Percentiles rank a stretch among this genome's conserved stretches.
Evolutionary conservation across 306 rosid species (phyloP).

Genomic region (Ceratonia siliqua): DNA sequence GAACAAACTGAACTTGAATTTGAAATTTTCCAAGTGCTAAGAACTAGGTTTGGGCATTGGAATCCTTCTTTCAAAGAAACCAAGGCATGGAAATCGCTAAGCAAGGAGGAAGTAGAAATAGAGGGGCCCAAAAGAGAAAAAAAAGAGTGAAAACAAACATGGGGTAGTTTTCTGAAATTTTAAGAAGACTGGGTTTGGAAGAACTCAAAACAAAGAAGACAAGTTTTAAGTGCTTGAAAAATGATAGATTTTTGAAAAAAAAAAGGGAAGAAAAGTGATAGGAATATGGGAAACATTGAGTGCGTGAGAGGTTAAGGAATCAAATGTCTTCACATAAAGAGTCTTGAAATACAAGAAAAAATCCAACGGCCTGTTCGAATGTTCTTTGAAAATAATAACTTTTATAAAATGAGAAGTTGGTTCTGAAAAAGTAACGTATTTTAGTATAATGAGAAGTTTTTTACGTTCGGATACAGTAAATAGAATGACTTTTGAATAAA

Average conservation of each 20-base stretch:
- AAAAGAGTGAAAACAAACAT: constrained; percentile 52
- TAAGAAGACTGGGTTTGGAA: constrained; percentile 58
- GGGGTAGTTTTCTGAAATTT: constrained; percentile 37
- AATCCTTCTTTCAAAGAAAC: constrained; percentile 61
- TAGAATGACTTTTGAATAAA: too few species aligned
- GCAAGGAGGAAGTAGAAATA: constrained; percentile 62
- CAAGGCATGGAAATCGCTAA: constrained; percentile 62
- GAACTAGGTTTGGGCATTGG: constrained; percentile 54
- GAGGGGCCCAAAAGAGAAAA: constrained; percentile 53
- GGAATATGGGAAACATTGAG: constrained; percentile 65
- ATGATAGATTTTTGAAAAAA: constrained; percentile 38
- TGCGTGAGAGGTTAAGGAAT: constrained; percentile 59
- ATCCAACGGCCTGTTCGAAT: too few species aligned
- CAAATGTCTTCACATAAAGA: constrained; percentile 69
- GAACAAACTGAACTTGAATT: constrained; percentile 63
- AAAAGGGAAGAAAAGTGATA: constrained; percentile 54
- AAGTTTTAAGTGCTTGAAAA: constrained; percentile 49
- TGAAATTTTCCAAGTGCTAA: constrained; percentile 58
- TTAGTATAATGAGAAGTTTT: too few species aligned
- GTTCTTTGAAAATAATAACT: too few species aligned
- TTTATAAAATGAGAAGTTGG: too few species aligned
- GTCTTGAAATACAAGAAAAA: constrained; percentile 83
- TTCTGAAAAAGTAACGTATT: too few species aligned
- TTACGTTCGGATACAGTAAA: too few species aligned
- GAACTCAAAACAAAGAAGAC: constrained; percentile 47